Conservation (phyloP, 306 rosid genomes). For the Fragaria ananassa region DNA sequence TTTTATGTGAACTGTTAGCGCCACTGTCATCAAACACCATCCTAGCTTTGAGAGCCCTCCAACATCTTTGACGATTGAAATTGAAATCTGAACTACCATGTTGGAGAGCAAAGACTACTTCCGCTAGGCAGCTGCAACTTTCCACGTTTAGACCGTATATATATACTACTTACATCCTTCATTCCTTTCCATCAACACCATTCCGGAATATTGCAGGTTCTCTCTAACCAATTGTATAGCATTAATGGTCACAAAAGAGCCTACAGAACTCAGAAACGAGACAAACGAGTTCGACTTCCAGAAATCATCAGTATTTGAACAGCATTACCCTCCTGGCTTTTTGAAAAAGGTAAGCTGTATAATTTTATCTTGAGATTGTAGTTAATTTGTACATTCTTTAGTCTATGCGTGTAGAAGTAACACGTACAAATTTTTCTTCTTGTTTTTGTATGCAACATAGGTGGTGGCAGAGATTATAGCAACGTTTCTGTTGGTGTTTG, state of each 20-base stretch:
- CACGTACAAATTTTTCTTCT: not conserved
- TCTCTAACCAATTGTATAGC: not conserved
- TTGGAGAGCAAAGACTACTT: not conserved
- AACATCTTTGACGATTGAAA: not conserved
- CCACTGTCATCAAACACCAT: not conserved
- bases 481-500: constrained; percentile 70
- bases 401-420: not conserved
- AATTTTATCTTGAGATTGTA: not conserved
- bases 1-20: not conserved
- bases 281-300: constrained; percentile 7
- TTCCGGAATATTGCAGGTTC: not conserved
- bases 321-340: constrained; percentile 50
- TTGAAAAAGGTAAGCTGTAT: constrained; percentile 42
- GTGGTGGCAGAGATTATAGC: constrained; percentile 72
- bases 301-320: constrained; percentile 9
- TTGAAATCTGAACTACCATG: not conserved
- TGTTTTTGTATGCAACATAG: constrained; percentile 20
- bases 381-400: not conserved
- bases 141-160: not conserved
- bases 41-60: not conserved
- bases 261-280: not conserved
- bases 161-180: not conserved
- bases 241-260: not conserved
- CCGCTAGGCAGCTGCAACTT: not conserved
- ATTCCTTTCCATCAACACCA: not conserved